These are phyloP conservation scores for Phanerodontia chrysosporium DNA, from an alignment of 768 basidiomycete genomes.

Conservation along the genomic window DNA sequence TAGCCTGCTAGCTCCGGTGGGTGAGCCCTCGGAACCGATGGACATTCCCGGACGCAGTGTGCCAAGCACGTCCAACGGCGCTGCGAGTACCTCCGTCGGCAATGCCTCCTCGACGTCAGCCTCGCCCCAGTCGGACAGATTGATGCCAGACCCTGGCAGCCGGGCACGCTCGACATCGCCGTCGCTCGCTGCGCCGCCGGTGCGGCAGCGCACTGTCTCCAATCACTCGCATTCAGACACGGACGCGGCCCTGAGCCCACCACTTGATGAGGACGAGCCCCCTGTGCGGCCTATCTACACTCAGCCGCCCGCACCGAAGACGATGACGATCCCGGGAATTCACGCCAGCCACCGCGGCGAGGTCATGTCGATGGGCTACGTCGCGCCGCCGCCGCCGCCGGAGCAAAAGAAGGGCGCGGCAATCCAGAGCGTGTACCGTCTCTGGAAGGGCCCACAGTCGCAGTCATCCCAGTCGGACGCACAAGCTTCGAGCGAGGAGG, in stretches of 20 bases:
- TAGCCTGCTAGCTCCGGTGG: constrained; percentile 14
- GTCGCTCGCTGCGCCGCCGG: constrained; percentile 8
- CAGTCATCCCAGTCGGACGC: constrained; percentile 10
- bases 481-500: constrained; percentile 20
- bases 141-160: neutral
- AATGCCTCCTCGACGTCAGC: constrained; percentile 24
- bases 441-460: constrained; percentile 58
- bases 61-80: constrained; percentile 20
- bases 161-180: constrained; percentile 7
- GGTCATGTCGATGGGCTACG: constrained; percentile 81
- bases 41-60: constrained; percentile 27
- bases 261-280: constrained; percentile 26
- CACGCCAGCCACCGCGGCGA: constrained; percentile 83
- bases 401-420: constrained; percentile 41
- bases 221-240: constrained; percentile 14
- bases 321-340: constrained; percentile 86
- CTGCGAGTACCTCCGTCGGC: constrained; percentile 21
- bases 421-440: constrained; percentile 66
- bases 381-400: constrained; percentile 44
- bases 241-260: constrained; percentile 15
- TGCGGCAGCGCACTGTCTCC: constrained; percentile 32
- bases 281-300: constrained; percentile 55
- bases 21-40: constrained; percentile 29
- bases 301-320: constrained; percentile 69
- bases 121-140: constrained; percentile 14